These are phyloP conservation scores for Aphanomyces astaci DNA, from an alignment of 352 stramenopile species.

Conservation along the genomic window DNA sequence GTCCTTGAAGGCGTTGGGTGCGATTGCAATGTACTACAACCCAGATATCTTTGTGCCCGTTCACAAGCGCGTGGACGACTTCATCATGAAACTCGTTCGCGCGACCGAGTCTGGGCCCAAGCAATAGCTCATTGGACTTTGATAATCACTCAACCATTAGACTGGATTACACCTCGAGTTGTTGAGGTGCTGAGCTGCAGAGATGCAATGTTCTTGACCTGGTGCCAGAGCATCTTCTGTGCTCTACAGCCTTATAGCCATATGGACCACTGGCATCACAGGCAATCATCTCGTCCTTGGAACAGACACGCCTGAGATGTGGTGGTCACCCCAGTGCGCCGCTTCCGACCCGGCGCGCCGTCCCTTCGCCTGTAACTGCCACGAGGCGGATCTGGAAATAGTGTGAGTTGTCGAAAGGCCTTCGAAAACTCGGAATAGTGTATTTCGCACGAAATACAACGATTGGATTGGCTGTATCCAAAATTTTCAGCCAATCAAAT, in stretches of 20 bases:
- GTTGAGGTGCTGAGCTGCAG: too few relatives aligned
- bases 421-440: neutral
- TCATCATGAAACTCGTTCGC: slow-evolving; percentile 29
- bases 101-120: neutral
- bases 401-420: neutral
- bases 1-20: slow-evolving; percentile 33
- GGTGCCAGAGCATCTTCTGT: too few relatives aligned
- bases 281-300: too few relatives aligned
- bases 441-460: neutral
- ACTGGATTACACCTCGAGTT: too few relatives aligned
- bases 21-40: slow-evolving; percentile 50
- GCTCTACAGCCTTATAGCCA: too few relatives aligned
- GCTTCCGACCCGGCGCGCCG: neutral
- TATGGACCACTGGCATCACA: too few relatives aligned
- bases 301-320: too few relatives aligned
- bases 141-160: too few relatives aligned
- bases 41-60: slow-evolving; percentile 54
- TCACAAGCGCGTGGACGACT: slow-evolving; percentile 45
- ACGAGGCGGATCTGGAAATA: neutral
- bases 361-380: neutral
- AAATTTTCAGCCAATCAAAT: neutral
- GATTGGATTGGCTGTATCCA: neutral
- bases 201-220: too few relatives aligned
- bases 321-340: too few relatives aligned
- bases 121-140: too few relatives aligned